Conservation (phyloP, 305 asterid genomes). For the Striga hermonthica region DNA sequence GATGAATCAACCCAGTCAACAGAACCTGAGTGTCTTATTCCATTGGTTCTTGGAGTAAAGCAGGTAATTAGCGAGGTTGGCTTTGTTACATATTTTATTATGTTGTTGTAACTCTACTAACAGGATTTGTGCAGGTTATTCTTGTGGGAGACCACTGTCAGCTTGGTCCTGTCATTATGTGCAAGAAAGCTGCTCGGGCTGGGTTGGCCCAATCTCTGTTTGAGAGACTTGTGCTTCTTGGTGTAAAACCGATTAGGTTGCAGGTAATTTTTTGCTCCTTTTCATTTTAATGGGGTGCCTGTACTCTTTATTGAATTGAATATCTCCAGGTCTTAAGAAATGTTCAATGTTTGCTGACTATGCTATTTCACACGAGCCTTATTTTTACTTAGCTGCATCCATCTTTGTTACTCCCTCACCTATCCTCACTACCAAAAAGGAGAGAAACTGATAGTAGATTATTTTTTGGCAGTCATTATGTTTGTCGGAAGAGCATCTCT, state of each 20-base stretch:
- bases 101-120: slow-evolving; percentile 27
- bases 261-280: slow-evolving; percentile 61
- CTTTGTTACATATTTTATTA: slow-evolving; percentile 22
- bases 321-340: slow-evolving; percentile 17
- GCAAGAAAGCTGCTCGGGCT: slow-evolving; percentile 99
- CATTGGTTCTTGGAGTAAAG: slow-evolving; percentile 95
- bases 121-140: slow-evolving; percentile 55
- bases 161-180: slow-evolving; percentile 99
- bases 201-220: slow-evolving; percentile 98
- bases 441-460: neutral
- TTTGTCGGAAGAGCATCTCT: neutral
- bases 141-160: slow-evolving; percentile 99
- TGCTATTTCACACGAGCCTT: neutral
- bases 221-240: slow-evolving; percentile 95
- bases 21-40: slow-evolving; percentile 98
- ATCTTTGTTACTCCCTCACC: slow-evolving; percentile 1
- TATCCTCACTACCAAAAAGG: slow-evolving; percentile 12
- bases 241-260: slow-evolving; percentile 94
- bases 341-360: slow-evolving; percentile 20
- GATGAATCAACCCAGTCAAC: slow-evolving; percentile 99
- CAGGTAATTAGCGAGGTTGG: slow-evolving; percentile 51
- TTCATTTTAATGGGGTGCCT: slow-evolving; percentile 11
- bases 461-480: no score
- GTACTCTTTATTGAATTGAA: slow-evolving; percentile 4
- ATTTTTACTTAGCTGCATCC: neutral